Evolutionary conservation across 208 protist species (phyloP), one percentile per base, ranked within the genome.

Genomic region (Strigomonas galati): DNA sequence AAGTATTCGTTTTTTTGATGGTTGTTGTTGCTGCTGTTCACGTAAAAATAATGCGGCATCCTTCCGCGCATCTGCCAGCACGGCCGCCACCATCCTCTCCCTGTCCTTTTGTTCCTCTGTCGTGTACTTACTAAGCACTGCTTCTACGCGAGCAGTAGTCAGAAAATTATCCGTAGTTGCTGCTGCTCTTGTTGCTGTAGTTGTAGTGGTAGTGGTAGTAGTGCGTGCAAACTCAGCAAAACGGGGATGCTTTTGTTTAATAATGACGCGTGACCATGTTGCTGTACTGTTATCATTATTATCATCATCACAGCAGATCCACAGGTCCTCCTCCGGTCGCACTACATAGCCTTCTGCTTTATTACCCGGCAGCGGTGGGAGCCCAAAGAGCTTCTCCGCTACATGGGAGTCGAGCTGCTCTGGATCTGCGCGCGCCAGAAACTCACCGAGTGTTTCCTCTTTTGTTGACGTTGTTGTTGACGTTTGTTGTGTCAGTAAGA

Each of bases 61-160:
- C 53, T 63, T 63, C 15, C 62, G 49, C 49, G 71, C 71, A 49
- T 76, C 71, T 7, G 53, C 65, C 24, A 76, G 60, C 19, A 71
- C 65, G 28, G 64, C 71, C 30, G n/a, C 5, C 27, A 65, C 71
- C 65, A 76, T 71, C 28, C n/a, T 3, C 15, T 40, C 46, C 1
- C 37, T 46, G 43, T 76, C 59, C 17, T 24, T 2, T 32, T 71
- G 64, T 52, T 76, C 64, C 14, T 61, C 65, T 19, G 57, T 31
- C 26, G 71, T 71, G 60, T 72, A 62, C 52, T 77, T 77, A 24
- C 59, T 68, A 43, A 69, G 24, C 26, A 77, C 71, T 46, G 71
- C 48, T 27, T 65, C 52, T 26, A 77, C 71, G 24, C 71, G 62
- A 2, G 49, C 69, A n/a, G 58, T 51, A 6, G 69, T 74, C 43